Conservation (phyloP, 78 protist species). For the Chrysochromulina tobinii region DNA sequence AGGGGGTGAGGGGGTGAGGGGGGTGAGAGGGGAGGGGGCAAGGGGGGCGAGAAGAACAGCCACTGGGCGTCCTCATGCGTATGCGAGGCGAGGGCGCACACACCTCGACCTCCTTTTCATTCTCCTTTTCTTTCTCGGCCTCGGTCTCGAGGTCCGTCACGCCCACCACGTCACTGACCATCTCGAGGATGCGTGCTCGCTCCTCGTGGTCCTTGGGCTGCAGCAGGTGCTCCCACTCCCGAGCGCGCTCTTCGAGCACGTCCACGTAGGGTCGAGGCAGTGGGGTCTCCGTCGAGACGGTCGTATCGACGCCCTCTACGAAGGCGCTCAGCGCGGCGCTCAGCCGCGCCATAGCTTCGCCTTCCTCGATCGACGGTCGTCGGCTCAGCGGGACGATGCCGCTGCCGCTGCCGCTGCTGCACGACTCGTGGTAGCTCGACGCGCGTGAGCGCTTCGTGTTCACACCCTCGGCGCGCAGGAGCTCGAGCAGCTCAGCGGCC, state of each 20-base stretch:
- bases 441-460: no score
- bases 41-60: no score
- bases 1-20: no score
- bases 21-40: no score
- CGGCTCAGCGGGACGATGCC: no score
- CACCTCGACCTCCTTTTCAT: slow-evolving; percentile 31
- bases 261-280: background rate
- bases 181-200: background rate
- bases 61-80: no score
- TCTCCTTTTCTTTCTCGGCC: slow-evolving; percentile 31
- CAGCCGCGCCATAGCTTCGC: background rate
- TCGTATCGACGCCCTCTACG: background rate
- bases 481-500: background rate
- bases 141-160: background rate
- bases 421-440: no score
- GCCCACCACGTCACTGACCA: background rate
- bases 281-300: background rate
- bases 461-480: background rate
- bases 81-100: no score
- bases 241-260: background rate
- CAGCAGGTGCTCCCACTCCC: background rate
- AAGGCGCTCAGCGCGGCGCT: background rate
- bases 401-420: no score
- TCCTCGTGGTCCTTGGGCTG: background rate
- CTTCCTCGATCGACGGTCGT: background rate